Base-by-base conservation (phyloP, 1,139 yeast species). In the Tardiomyces blankii region DNA sequence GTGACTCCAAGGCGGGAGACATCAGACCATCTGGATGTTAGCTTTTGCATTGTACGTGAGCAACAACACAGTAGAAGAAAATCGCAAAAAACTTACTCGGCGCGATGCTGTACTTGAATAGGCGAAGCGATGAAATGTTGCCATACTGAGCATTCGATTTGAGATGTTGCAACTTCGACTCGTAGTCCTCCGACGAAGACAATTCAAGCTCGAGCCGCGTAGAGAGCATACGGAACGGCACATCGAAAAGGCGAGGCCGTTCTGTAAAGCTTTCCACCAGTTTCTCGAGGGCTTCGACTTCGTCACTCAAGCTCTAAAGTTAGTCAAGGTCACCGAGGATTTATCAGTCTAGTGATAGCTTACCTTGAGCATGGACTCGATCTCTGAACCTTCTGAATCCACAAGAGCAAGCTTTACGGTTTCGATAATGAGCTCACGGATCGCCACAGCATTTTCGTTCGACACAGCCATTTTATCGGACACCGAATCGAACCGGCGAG, bases 401-500 rank as follows among this genome's bases (percentile, higher is more conserved):
- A 5, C 16, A 13, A 30, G 35, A 5, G 35, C 35, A 13, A 30
- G 35, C 16, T 30, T 12, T 3, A 30, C 9, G 9, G 35, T 30
- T 11, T 30, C 16, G 11, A 30, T 30, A 11, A 30, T 30, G 5
- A 30, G 35, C 11, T 30, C 35, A 30, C 35, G 35, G 35, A 30
- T 30, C 9, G 35, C 35, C 4, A 14, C 35, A 5, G 35, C 35
- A 14, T 30, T 30, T 5, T 30, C 35, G 11, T 30, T 30, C 16
- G 35, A 13, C 5, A 30, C 35, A 4, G 35, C 38, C 27, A 46
- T 18, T 46, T 70, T 64, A 13, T 55, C 51, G 0, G 80, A 72
- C 16, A 82, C 47, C 2, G 52, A 54, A 57, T 87, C 96, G 59
- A 87, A 83, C 28, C 70, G 1, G 54, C 47, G 9, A 84, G 72